Evolutionary conservation across 441 rosid genomes (phyloP).

Genomic region (Hura crepitans): DNA sequence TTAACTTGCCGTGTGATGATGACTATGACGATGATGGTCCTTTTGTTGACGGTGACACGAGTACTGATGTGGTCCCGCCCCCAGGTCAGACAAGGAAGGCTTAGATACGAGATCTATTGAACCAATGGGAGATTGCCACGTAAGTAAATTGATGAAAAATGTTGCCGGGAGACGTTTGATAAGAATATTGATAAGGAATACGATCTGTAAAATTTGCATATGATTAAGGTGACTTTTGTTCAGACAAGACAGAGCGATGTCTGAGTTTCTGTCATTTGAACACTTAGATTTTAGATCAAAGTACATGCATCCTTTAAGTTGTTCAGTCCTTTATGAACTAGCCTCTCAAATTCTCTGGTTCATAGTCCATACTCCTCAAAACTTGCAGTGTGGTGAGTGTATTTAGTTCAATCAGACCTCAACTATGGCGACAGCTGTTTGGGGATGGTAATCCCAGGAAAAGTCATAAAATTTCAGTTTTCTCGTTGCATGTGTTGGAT

Average conservation of each 20-base stretch:
- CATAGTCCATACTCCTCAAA: too few relatives aligned
- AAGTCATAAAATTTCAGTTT: too few relatives aligned
- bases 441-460: too few relatives aligned
- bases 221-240: constrained; percentile 33
- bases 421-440: too few relatives aligned
- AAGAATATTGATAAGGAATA: background rate
- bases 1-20: constrained; percentile 9
- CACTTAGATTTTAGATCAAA: too few relatives aligned
- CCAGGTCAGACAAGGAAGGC: constrained; percentile 13
- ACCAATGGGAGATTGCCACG: constrained; percentile 28
- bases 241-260: constrained; percentile 32
- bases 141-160: background rate
- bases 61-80: constrained; percentile 34
- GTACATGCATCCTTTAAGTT: too few relatives aligned
- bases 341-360: too few relatives aligned
- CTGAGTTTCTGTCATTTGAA: too few relatives aligned
- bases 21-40: constrained; percentile 5
- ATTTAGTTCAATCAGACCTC: too few relatives aligned
- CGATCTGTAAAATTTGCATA: background rate
- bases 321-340: too few relatives aligned
- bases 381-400: too few relatives aligned
- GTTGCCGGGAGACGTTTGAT: constrained; percentile 10
- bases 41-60: constrained; percentile 31
- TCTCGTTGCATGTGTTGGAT: too few relatives aligned
- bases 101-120: constrained; percentile 27